Percentiles rank a stretch among this genome's conserved stretches.
Conservation (phyloP, 495 filamentous ascomycete species). For the Penicillium diatomitis region DNA sequence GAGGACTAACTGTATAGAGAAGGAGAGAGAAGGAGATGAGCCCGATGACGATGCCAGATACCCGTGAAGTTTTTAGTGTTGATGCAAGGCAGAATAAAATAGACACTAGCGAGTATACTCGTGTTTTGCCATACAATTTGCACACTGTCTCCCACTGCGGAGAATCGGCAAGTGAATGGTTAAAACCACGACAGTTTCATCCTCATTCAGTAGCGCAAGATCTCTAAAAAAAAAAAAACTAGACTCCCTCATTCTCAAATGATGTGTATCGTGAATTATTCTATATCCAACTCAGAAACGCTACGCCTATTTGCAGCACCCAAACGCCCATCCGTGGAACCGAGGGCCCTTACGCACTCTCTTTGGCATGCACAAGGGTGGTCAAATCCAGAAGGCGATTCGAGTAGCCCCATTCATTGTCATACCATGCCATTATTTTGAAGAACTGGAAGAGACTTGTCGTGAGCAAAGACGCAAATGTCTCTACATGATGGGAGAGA, state of each 20-base stretch:
- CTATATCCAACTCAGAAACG: no score
- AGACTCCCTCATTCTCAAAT: no score
- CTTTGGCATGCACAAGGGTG: constrained; percentile 13
- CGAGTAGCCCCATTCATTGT: constrained; percentile 32
- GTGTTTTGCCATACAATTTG: no score
- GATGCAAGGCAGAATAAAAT: constrained; percentile 19
- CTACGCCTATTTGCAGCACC: no score
- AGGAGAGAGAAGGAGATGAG: neutral
- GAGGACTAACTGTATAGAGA: constrained; percentile 45
- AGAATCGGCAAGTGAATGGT: no score
- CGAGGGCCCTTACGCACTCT: constrained; percentile 2
- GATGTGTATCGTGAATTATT: no score
- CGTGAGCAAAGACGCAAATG: neutral
- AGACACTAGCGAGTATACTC: no score
- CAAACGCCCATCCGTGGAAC: no score
- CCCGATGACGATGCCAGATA: constrained; percentile 13
- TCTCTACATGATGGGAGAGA: neutral
- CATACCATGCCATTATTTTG: constrained; percentile 33
- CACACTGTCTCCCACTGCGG: no score
- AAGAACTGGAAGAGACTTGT: constrained; percentile 15
- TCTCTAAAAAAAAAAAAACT: no score
- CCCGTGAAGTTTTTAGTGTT: constrained; percentile 15
- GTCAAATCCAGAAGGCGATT: constrained; percentile 27
- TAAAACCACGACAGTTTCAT: no score
- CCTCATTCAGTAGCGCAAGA: no score